Base-by-base conservation (phyloP, 2,329 filamentous ascomycete genomes). In the Fusarium anguioides region DNA sequence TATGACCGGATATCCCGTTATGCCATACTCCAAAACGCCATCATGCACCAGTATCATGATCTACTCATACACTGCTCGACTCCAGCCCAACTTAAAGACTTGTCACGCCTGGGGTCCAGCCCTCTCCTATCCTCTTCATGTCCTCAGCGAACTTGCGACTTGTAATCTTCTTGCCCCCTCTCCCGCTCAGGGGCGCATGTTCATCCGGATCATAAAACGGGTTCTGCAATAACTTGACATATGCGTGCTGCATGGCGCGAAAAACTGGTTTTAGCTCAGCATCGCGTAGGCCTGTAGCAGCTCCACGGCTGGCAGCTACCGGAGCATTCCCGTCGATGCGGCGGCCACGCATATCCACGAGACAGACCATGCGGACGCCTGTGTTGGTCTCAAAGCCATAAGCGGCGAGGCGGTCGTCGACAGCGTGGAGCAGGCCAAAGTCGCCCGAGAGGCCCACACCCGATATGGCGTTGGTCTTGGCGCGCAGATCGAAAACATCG, bases 361-460 rank as follows among this genome's bases (percentile, higher is more conserved):
- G 88, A 65, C 94, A 90, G 31, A 98, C 89, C 75, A 99, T 89
- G 76, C 95, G 94, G 66, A 97, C 89, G 37, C 94, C 94, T 24
- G 96, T 98, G 79, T 97, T 98, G 56, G 96, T 97, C 79, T 98
- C 87, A 88, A 93, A 97, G 73, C 96, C 96, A 81, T 98, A 99
- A 70, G 94, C 91, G 33, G 94, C 94, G 44, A 98, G 86, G 24
- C 94, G 88, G 81, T 99, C 95, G 81, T 98, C 96, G 60, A 98
- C 86, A 60, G 94, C 94, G 81, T 98, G 95, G 48, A 99, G 86
- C 14, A 98, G 87, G 27, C 96, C 95, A 69, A 96, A 90, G 77
- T 98, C 95, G 72, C 96, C 94, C 48, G 93, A 91, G 40, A 88
- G 79, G 10, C 82, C 82, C 24, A 80, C 78, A 41, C 78, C 79